Base-by-base conservation (phyloP, 2,329 filamentous ascomycete species). In the Pseudonectria buxi region DNA sequence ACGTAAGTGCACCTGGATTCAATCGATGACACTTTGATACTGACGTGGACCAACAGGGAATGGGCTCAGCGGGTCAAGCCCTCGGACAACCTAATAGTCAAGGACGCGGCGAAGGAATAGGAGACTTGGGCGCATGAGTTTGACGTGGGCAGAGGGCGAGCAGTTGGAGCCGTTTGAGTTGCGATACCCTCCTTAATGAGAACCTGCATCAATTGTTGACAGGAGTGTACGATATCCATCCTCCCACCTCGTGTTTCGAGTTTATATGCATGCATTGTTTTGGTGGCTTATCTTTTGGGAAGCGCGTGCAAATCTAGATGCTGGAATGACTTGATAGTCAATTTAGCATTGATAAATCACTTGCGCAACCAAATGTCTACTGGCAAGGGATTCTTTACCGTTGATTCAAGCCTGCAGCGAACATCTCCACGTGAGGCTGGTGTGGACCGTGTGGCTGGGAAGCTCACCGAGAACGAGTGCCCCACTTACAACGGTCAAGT, bases 21-120 rank as follows among this genome's bases (percentile, higher is more conserved):
- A 32, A n/a, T 26, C 24, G 16, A 36, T 11, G 24, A 28, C 18
- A 35, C 33, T 29, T 41, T 41, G 44, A 57, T 63, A 51, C 65
- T 54, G 35, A 22, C 27, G 24, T 38, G 12, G 18, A 22, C 18
- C 18, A 22, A 40, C 37, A 81, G 76, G 15, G 76, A 80, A 63
- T 84, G 79, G 78, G 80, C 79, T 26, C 79, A 83, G 53, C 67
- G 78, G 37, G 77, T 81, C 27, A 68, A 68, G 39, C 68, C 76
- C 15, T 68, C 71, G 3, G 80, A 84, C 27, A 72, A 73, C 37
- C 62, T 84, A 41, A 83, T 84, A 49, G 51, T 66, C 34, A 83
- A 79, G 57, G 64, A 62, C 29, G 57, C 61, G 40, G 58, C 57
- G 37, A 38, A 52, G 35, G 45, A 40, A 39, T 16, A 28, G 13